These are phyloP conservation scores for Cucurbita moschata DNA, from an alignment of 306 rosid genomes.

Conservation along the genomic window DNA sequence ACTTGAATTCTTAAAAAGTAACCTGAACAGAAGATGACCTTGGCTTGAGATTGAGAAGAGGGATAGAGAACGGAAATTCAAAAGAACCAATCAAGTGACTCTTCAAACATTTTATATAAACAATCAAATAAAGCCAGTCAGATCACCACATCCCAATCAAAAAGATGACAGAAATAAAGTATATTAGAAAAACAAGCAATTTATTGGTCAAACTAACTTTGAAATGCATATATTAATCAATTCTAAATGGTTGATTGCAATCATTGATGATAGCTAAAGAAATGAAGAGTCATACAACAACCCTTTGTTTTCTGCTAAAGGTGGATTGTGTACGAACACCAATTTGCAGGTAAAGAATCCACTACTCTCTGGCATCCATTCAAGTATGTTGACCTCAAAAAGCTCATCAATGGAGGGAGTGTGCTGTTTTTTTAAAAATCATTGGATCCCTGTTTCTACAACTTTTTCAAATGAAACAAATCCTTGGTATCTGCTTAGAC, in stretches of 20 bases:
- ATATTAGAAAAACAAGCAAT: neutral
- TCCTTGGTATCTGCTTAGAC: neutral
- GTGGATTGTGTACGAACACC: neutral
- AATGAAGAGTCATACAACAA: neutral
- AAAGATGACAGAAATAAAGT: neutral
- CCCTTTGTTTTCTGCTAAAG: neutral
- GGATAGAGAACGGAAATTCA: neutral
- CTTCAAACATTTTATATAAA: neutral
- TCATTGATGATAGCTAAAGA: neutral
- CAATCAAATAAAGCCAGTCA: neutral
- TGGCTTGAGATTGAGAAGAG: neutral
- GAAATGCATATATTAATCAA: neutral
- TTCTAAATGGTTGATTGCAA: neutral
- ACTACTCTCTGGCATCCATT: neutral
- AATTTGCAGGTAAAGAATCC: neutral
- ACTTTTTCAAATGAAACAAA: neutral
- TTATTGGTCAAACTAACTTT: neutral
- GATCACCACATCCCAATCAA: neutral
- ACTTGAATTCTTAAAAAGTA: constrained; percentile 55
- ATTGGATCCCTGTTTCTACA: neutral
- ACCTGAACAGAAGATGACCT: constrained; percentile 26
- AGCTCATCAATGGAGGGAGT: neutral
- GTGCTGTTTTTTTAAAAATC: neutral
- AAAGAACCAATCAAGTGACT: neutral
- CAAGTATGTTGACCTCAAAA: neutral